Percentiles rank a stretch among this genome's conserved stretches.
phyloP scores from a whole-genome alignment of 257 asterid species.

The Solanum neorickii region DNA sequence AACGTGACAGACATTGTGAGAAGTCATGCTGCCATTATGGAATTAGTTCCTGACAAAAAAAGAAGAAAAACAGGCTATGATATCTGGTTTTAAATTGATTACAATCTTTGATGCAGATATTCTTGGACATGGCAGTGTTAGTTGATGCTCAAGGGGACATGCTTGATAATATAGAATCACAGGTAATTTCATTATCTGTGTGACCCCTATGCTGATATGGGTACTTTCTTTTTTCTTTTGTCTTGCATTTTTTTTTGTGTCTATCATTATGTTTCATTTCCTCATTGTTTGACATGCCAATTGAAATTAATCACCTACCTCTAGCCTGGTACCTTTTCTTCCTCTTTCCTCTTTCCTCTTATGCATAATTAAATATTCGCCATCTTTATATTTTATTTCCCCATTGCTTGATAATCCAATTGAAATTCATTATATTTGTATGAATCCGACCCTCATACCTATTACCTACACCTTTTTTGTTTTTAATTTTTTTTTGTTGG shows the following conservation, averaged over 20 bases:
- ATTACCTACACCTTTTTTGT: neutral
- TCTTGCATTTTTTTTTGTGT: neutral
- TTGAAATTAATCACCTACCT: neutral
- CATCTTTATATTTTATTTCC: neutral
- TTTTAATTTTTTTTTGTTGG: neutral
- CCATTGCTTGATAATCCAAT: neutral
- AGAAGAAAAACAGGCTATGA: neutral
- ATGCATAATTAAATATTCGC: neutral
- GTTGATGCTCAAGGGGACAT: slow-evolving; percentile 98
- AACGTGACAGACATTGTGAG: neutral
- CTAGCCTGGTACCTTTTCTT: neutral
- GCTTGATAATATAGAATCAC: slow-evolving; percentile 95
- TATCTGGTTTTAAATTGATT: neutral
- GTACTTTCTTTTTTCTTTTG: neutral
- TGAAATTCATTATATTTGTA: neutral
- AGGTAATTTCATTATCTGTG: slow-evolving; percentile 28
- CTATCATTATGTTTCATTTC: neutral
- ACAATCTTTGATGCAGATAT: slow-evolving; percentile 35
- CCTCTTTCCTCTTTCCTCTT: neutral
- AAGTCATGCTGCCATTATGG: neutral
- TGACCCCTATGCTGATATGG: neutral
- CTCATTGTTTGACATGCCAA: neutral
- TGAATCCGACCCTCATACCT: neutral
- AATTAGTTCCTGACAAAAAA: neutral
- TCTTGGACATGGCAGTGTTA: slow-evolving; percentile 93